A percentile compares a stretch with the other conserved stretches of the same genome.
Evolutionary conservation across 2,329 filamentous ascomycete genomes (phyloP).

Genomic region (Penicillium psychrosexuale): DNA sequence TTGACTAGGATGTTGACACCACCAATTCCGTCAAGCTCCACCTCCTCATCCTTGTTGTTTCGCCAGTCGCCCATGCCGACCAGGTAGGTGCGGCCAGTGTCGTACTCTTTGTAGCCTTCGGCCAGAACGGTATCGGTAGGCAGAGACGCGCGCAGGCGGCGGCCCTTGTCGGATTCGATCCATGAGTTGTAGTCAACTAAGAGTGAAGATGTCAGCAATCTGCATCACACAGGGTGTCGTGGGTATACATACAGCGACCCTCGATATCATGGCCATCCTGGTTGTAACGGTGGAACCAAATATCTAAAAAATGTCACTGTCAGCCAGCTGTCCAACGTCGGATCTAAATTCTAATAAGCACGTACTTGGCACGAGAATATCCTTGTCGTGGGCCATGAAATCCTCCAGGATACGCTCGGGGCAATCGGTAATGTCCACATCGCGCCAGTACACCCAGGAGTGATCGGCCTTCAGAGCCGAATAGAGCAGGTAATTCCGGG

Average conservation of each 20-base stretch:
- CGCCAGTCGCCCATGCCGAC: constrained; percentile 88
- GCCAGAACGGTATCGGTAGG: constrained; percentile 80
- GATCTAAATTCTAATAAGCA: constrained; percentile 13
- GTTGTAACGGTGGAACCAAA: constrained; percentile 92
- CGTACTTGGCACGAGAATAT: constrained; percentile 92
- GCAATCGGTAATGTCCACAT: constrained; percentile 93
- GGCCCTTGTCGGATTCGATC: constrained; percentile 85
- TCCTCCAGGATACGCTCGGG: constrained; percentile 86
- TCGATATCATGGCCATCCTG: constrained; percentile 76
- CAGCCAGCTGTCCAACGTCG: constrained; percentile 6
- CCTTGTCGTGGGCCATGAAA: constrained; percentile 88
- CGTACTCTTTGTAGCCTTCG: constrained; percentile 92
- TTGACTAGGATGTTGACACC: constrained; percentile 98
- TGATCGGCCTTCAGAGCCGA: constrained; percentile 87
- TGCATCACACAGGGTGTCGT: not conserved
- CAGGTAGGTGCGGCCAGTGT: constrained; percentile 88
- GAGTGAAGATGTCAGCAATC: constrained; percentile 20
- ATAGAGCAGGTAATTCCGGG: constrained; percentile 85
- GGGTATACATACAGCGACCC: constrained; percentile 71
- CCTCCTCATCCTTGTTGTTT: constrained; percentile 85
- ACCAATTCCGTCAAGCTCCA: constrained; percentile 91
- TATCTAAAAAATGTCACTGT: constrained; percentile 56
- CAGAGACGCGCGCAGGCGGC: constrained; percentile 68
- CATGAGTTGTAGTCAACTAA: constrained; percentile 98
- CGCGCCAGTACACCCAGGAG: constrained; percentile 98